Evolutionary conservation across 2,329 filamentous ascomycete species (phyloP).

Genomic region (Colletotrichum cordylinicola): DNA sequence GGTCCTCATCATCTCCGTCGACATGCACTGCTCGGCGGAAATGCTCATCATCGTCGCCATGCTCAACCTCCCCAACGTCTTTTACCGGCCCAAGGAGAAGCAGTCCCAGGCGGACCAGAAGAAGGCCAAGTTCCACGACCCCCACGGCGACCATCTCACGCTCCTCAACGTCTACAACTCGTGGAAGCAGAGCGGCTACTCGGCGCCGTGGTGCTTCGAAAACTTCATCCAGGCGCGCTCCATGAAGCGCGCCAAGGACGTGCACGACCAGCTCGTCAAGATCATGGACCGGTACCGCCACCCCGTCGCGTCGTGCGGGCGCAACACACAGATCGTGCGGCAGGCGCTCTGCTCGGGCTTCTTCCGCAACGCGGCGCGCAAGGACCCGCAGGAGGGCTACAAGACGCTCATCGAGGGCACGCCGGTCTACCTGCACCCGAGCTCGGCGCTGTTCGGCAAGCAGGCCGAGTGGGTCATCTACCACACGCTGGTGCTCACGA

Average conservation of each 20-base stretch:
- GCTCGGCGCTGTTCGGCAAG: slow-evolving; percentile 91
- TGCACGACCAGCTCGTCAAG: slow-evolving; percentile 87
- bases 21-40: slow-evolving; percentile 90
- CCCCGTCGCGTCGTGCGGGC: slow-evolving; percentile 81
- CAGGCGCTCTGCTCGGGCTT: slow-evolving; percentile 91
- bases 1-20: slow-evolving; percentile 85
- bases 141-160: slow-evolving; percentile 91
- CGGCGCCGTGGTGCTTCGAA: slow-evolving; percentile 92
- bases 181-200: slow-evolving; percentile 89
- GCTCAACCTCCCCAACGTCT: slow-evolving; percentile 86
- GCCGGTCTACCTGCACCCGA: slow-evolving; percentile 92
- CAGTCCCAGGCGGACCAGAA: slow-evolving; percentile 96
- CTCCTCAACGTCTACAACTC: slow-evolving; percentile 95
- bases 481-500: slow-evolving; percentile 87
- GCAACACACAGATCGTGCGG: slow-evolving; percentile 85
- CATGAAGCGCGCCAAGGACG: slow-evolving; percentile 89
- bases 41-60: slow-evolving; percentile 94
- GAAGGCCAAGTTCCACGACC: slow-evolving; percentile 96
- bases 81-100: slow-evolving; percentile 97
- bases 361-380: slow-evolving; percentile 93
- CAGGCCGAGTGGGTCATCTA: slow-evolving; percentile 97
- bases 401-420: slow-evolving; percentile 97
- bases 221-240: slow-evolving; percentile 95
- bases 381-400: slow-evolving; percentile 96
- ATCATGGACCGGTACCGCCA: slow-evolving; percentile 95